Percentiles rank a stretch among this genome's conserved stretches.
Evolutionary conservation across 2,329 filamentous ascomycete genomes (phyloP).

Genomic region (Dactylellina sp.): DNA sequence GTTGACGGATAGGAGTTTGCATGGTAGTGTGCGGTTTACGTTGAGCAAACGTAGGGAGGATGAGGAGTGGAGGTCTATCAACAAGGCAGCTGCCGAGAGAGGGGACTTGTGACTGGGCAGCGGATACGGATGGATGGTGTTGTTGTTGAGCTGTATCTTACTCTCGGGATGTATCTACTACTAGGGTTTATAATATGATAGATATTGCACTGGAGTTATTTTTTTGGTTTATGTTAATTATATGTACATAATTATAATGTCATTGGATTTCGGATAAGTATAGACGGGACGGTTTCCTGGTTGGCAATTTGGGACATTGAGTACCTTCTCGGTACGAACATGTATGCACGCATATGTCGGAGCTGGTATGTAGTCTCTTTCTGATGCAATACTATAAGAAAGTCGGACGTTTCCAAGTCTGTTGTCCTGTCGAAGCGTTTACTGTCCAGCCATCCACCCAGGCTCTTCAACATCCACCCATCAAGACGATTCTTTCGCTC

Average conservation of each 20-base stretch:
- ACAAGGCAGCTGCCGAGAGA: constrained; percentile 55
- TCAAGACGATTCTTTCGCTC: constrained; percentile 25
- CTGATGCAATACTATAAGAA: neutral
- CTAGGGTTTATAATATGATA: too few species aligned
- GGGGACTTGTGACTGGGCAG: constrained; percentile 37
- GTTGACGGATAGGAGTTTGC: constrained; percentile 65
- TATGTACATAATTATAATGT: too few species aligned
- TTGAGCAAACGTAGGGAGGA: constrained; percentile 81
- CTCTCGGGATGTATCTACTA: neutral
- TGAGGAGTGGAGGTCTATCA: constrained; percentile 75
- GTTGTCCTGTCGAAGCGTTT: neutral
- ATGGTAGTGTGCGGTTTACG: constrained; percentile 88
- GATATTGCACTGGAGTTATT: too few species aligned
- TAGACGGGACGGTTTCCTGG: too few species aligned
- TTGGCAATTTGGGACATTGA: neutral
- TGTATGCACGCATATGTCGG: constrained; percentile 27
- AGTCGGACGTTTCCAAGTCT: neutral
- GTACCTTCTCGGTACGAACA: constrained; percentile 2
- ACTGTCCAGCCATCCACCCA: constrained; percentile 12
- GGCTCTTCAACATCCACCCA: neutral
- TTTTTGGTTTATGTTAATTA: too few species aligned
- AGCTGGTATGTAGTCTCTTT: neutral
- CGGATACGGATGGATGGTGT: neutral
- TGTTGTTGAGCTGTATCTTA: constrained; percentile 5
- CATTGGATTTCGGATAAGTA: too few species aligned